These are phyloP conservation scores for Neurospora sp. DNA, from an alignment of 495 filamentous ascomycete genomes.

Conservation along the genomic window DNA sequence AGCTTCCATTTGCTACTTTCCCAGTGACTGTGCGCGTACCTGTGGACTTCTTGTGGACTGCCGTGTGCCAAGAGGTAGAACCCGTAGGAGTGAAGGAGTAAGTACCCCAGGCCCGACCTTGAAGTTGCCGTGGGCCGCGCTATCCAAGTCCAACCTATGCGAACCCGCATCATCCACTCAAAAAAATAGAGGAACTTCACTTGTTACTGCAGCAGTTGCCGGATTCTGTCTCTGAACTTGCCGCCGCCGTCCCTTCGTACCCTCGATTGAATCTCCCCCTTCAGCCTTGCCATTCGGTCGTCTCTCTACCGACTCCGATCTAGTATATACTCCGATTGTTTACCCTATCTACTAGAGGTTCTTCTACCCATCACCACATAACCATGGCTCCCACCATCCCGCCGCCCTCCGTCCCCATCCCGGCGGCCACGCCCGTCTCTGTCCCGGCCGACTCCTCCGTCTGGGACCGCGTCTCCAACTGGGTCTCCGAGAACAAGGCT, in stretches of 20 bases:
- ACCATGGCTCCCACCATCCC: conserved; percentile 33
- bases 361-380: neutral
- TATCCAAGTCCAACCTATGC: neutral
- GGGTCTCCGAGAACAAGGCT: conserved; percentile 91
- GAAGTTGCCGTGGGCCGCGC: neutral
- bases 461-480: conserved; percentile 82
- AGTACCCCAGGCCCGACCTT: neutral
- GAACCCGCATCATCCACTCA: neutral
- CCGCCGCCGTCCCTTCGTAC: neutral
- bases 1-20: neutral
- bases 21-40: neutral
- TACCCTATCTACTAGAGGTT: conserved; percentile 1
- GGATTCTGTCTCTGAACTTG: neutral
- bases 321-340: conserved; percentile 1
- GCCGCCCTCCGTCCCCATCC: conserved; percentile 30
- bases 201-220: neutral
- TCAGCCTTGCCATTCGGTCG: conserved; percentile 1
- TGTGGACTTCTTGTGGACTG: neutral
- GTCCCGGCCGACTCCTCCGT: conserved; percentile 50
- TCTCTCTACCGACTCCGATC: conserved; percentile 8
- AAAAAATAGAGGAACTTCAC: neutral
- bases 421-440: conserved; percentile 24
- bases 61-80: neutral
- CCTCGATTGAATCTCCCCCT: neutral
- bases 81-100: neutral